Conservation (phyloP, 441 rosid genomes). For the Croton laevigatus region DNA sequence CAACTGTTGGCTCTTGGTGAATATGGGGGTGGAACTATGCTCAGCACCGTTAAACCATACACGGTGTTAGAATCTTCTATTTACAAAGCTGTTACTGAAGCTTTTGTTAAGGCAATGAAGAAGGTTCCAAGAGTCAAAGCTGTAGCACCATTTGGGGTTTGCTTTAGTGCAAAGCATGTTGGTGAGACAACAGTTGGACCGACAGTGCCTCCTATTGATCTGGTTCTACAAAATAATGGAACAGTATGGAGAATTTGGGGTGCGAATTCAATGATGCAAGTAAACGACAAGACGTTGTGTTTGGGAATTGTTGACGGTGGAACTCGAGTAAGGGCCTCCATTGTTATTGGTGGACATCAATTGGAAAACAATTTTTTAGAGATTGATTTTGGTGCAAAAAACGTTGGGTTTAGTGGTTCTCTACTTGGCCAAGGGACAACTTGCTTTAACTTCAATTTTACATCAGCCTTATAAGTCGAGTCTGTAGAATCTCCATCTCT, state of each 20-base stretch:
- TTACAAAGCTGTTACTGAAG: background rate
- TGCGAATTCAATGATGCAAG: slow-evolving; percentile 40
- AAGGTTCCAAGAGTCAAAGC: background rate
- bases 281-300: slow-evolving; percentile 26
- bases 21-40: no score
- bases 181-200: slow-evolving; percentile 21
- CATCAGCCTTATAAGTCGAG: no score
- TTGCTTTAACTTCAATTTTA: no score
- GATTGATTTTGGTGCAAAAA: no score
- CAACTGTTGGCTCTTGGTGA: no score
- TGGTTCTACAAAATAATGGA: slow-evolving; percentile 23
- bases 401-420: no score
- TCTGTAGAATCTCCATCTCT: no score
- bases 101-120: background rate
- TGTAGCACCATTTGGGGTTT: no score
- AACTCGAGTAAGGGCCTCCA: no score
- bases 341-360: no score
- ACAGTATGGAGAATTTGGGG: slow-evolving; percentile 38
- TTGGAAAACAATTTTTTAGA: no score
- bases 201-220: slow-evolving; percentile 31
- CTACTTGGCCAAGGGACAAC: no score
- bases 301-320: slow-evolving; percentile 39
- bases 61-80: slow-evolving; percentile 11
- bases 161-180: background rate
- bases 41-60: slow-evolving; percentile 38